Percentiles rank a stretch among this genome's conserved stretches.
These are phyloP conservation scores for Rubia yunnanensis DNA, from an alignment of 257 asterid species.

Conservation along the genomic window DNA sequence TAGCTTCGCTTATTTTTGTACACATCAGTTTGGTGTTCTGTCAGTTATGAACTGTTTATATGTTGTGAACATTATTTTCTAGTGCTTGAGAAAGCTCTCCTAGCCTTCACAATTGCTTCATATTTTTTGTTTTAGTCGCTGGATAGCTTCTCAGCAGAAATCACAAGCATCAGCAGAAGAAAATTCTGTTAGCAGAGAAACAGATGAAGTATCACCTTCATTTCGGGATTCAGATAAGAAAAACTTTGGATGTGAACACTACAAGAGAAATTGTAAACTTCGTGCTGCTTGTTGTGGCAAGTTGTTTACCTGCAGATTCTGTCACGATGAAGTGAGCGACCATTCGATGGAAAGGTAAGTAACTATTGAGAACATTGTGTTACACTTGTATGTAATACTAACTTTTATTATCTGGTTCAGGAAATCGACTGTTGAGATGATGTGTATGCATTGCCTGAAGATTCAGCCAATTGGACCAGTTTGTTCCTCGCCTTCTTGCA, in stretches of 20 bases:
- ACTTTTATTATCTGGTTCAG: conserved; percentile 17
- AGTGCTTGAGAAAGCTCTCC: background rate
- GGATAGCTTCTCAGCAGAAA: conserved; percentile 51
- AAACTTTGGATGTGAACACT: conserved; percentile 36
- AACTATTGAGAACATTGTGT: background rate
- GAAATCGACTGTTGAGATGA: conserved; percentile 35
- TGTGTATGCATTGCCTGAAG: conserved; percentile 39
- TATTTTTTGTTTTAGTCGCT: conserved; percentile 25
- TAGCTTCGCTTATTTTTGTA: background rate
- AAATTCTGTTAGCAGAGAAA: conserved; percentile 20
- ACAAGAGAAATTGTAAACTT: conserved; percentile 39
- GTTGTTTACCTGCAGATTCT: conserved; percentile 34
- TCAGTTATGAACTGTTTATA: background rate
- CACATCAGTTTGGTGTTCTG: background rate
- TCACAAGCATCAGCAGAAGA: conserved; percentile 31
- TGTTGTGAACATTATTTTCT: background rate
- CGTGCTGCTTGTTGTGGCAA: conserved; percentile 44
- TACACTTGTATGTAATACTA: background rate
- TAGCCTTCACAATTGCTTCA: conserved; percentile 4
- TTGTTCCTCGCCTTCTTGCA: conserved; percentile 40
- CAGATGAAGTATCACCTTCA: conserved; percentile 28
- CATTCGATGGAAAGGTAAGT: conserved; percentile 37
- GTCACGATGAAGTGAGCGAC: conserved; percentile 43
- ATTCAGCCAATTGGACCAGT: conserved; percentile 38
- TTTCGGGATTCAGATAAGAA: conserved; percentile 28